phyloP scores from a whole-genome alignment of 2,329 filamentous ascomycete species.

The Aureobasidium sp. region DNA sequence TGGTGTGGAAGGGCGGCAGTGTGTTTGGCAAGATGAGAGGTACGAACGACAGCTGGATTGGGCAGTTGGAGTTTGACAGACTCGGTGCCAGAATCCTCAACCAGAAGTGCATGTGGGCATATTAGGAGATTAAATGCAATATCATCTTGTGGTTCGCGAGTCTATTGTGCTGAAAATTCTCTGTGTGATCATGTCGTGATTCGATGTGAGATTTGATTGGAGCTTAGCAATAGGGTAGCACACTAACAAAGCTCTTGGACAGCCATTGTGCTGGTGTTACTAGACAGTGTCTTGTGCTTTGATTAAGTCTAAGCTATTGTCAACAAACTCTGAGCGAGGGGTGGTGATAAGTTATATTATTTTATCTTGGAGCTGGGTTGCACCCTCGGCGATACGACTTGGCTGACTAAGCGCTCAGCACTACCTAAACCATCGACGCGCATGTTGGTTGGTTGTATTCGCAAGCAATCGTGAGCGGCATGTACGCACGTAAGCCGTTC shows the following conservation, averaged over 20 bases:
- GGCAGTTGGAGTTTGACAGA: slow-evolving; percentile 77
- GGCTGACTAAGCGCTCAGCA: not conserved
- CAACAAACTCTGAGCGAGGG: not conserved
- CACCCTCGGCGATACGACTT: not conserved
- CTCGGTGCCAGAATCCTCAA: slow-evolving; percentile 74
- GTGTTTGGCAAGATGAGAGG: slow-evolving; percentile 82
- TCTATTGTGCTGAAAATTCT: no score
- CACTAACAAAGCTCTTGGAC: no score
- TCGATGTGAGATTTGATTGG: no score
- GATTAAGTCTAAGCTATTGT: not conserved
- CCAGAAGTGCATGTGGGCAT: slow-evolving; percentile 66
- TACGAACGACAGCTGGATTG: slow-evolving; percentile 95
- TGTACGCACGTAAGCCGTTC: not conserved
- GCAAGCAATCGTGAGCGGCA: not conserved
- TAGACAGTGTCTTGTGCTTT: no score
- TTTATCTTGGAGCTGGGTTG: not conserved
- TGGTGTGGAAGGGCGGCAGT: slow-evolving; percentile 94
- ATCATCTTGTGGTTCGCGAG: no score
- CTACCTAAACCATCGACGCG: not conserved
- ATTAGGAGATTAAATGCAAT: slow-evolving; percentile 29
- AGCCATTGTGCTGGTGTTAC: no score
- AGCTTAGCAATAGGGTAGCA: no score
- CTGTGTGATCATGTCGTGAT: no score
- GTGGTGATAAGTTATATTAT: not conserved
- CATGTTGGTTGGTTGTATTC: not conserved